Conservation (phyloP, 805 yeast genomes). For the Saccharomycopsis sp. region DNA sequence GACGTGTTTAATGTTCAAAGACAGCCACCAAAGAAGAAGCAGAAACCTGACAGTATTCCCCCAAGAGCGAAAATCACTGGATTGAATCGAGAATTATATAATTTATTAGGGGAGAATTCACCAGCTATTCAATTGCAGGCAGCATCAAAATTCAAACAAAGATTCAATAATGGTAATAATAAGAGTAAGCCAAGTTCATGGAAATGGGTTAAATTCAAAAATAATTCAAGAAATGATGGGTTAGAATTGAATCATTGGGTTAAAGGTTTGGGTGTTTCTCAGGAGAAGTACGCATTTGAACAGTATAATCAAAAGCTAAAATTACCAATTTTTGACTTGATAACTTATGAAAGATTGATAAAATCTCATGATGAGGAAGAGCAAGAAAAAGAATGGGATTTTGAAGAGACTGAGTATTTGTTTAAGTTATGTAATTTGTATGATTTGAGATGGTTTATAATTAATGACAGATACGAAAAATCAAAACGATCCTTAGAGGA, state of each 20-base stretch:
- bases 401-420: constrained; percentile 70
- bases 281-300: constrained; percentile 50
- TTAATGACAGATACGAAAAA: constrained; percentile 51
- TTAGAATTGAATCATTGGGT: constrained; percentile 77
- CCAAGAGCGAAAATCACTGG: constrained; percentile 40
- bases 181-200: constrained; percentile 73
- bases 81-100: constrained; percentile 84
- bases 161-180: constrained; percentile 2
- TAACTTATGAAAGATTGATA: constrained; percentile 51
- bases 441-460: constrained; percentile 53
- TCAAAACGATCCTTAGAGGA: constrained; percentile 58
- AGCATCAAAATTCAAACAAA: constrained; percentile 10
- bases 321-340: constrained; percentile 60
- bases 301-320: constrained; percentile 64
- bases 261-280: constrained; percentile 51
- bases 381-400: constrained; percentile 51
- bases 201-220: constrained; percentile 60
- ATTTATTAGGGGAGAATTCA: constrained; percentile 82
- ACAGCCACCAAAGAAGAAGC: constrained; percentile 29
- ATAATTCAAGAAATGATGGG: constrained; percentile 43
- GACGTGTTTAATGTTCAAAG: constrained; percentile 67
- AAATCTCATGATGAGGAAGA: constrained; percentile 29
- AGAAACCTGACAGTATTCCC: constrained; percentile 23
- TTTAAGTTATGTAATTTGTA: constrained; percentile 59
- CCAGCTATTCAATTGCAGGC: constrained; percentile 50